phyloP scores from a whole-genome alignment of 257 asterid species.

The Solanum okadae region DNA sequence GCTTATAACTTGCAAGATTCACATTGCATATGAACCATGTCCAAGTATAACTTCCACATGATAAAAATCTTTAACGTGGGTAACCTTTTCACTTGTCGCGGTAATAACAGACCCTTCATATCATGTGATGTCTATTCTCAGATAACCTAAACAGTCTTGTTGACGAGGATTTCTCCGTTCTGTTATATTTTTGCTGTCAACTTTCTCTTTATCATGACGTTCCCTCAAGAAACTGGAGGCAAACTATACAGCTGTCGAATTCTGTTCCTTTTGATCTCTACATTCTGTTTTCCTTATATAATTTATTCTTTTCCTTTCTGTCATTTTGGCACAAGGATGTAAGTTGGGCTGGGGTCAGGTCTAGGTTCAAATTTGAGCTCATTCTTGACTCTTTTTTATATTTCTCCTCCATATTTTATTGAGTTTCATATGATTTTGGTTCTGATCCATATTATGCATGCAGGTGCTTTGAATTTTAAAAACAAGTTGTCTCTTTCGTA shows the following conservation, averaged over 20 bases:
- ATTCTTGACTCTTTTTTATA: not conserved
- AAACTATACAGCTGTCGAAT: not conserved
- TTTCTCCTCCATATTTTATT: not conserved
- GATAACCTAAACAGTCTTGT: not conserved
- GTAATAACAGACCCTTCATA: not conserved
- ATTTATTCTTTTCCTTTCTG: not conserved
- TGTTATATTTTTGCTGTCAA: not conserved
- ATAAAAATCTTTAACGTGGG: not conserved
- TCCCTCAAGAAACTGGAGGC: not conserved
- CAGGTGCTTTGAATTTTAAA: conserved; percentile 38
- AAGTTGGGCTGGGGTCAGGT: not conserved
- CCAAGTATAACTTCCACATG: not conserved
- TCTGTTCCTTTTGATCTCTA: not conserved
- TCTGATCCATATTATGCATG: conserved; percentile 3
- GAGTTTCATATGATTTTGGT: not conserved
- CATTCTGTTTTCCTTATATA: not conserved
- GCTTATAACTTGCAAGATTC: not conserved
- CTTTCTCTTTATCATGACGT: not conserved
- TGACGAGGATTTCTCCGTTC: not conserved
- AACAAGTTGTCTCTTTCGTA: conserved; percentile 60
- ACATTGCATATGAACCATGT: not conserved
- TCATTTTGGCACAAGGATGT: not conserved
- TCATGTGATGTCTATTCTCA: not conserved
- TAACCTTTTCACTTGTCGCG: not conserved
- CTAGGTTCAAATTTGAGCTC: not conserved